These are phyloP conservation scores for Conringia planisiliqua DNA, from an alignment of 345 rosid genomes.

Conservation along the genomic window DNA sequence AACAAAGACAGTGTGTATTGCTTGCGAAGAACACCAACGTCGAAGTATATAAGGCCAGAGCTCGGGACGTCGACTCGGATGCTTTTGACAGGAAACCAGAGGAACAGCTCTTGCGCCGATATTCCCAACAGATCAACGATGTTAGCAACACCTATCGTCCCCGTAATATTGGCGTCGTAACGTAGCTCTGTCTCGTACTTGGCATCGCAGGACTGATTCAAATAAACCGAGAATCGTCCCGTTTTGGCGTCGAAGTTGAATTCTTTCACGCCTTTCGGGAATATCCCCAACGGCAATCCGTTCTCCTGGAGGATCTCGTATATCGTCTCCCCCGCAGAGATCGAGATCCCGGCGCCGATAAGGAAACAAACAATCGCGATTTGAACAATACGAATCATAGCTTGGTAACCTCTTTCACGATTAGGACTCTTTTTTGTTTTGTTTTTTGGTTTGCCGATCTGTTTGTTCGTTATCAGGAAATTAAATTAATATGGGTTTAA, in stretches of 20 bases:
- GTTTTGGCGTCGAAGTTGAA: slow-evolving; percentile 41
- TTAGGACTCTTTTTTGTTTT: neutral
- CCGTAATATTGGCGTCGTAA: slow-evolving; percentile 72
- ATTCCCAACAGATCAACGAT: slow-evolving; percentile 67
- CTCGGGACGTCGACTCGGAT: slow-evolving; percentile 83
- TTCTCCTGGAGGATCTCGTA: slow-evolving; percentile 55
- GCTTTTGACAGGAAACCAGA: slow-evolving; percentile 86
- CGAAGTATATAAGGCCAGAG: slow-evolving; percentile 86
- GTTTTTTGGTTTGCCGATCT: neutral
- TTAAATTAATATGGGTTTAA: slow-evolving; percentile 28
- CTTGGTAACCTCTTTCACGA: neutral
- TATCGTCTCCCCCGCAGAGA: slow-evolving; percentile 36
- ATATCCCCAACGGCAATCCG: slow-evolving; percentile 76
- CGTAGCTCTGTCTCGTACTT: slow-evolving; percentile 82
- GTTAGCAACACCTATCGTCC: slow-evolving; percentile 54
- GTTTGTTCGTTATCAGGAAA: neutral
- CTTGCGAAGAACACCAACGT: slow-evolving; percentile 80
- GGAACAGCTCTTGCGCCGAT: slow-evolving; percentile 77
- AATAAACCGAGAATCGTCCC: slow-evolving; percentile 66
- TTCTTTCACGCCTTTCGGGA: slow-evolving; percentile 71
- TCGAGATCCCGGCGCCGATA: slow-evolving; percentile 20
- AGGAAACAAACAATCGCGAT: slow-evolving; percentile 33
- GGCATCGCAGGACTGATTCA: slow-evolving; percentile 83
- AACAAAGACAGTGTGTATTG: slow-evolving; percentile 84
- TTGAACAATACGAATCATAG: slow-evolving; percentile 28